Percentiles rank a stretch among this genome's conserved stretches.
These are phyloP conservation scores for Daldinia bambusicola DNA, from an alignment of 495 filamentous ascomycete species.

Conservation along the genomic window DNA sequence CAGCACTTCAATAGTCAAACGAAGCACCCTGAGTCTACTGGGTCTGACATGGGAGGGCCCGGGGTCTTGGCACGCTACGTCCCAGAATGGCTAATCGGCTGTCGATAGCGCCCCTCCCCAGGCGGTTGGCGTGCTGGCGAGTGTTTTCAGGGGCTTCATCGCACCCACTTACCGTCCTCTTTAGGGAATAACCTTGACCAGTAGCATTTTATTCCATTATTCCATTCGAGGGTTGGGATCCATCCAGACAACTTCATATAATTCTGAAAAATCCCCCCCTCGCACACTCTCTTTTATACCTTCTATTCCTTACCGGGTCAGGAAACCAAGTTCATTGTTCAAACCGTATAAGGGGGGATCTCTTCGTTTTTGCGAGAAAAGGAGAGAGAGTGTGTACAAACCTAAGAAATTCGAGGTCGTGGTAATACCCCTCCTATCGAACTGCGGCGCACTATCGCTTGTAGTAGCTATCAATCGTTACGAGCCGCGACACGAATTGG, in stretches of 20 bases:
- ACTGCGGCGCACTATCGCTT: slow-evolving; percentile 36
- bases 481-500: slow-evolving; percentile 24
- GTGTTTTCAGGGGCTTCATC: slow-evolving; percentile 46
- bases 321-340: slow-evolving; percentile 17
- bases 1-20: slow-evolving; percentile 21
- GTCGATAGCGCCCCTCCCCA: slow-evolving; percentile 33
- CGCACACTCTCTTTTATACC: slow-evolving; percentile 27
- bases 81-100: slow-evolving; percentile 24
- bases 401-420: background rate
- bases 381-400: background rate
- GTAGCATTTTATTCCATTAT: slow-evolving; percentile 45
- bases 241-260: slow-evolving; percentile 43
- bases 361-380: slow-evolving; percentile 20
- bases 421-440: slow-evolving; percentile 21
- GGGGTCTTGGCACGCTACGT: slow-evolving; percentile 33
- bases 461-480: slow-evolving; percentile 20
- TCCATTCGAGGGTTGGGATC: slow-evolving; percentile 42
- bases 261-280: slow-evolving; percentile 38
- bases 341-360: background rate
- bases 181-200: slow-evolving; percentile 44
- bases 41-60: slow-evolving; percentile 37
- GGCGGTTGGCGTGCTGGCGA: slow-evolving; percentile 27
- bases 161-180: slow-evolving; percentile 42
- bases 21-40: slow-evolving; percentile 26
- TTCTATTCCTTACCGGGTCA: slow-evolving; percentile 17